A percentile compares a stretch with the other conserved stretches of the same genome.
phyloP scores from a whole-genome alignment of 2,329 filamentous ascomycete genomes.

The Hortaea werneckii region DNA sequence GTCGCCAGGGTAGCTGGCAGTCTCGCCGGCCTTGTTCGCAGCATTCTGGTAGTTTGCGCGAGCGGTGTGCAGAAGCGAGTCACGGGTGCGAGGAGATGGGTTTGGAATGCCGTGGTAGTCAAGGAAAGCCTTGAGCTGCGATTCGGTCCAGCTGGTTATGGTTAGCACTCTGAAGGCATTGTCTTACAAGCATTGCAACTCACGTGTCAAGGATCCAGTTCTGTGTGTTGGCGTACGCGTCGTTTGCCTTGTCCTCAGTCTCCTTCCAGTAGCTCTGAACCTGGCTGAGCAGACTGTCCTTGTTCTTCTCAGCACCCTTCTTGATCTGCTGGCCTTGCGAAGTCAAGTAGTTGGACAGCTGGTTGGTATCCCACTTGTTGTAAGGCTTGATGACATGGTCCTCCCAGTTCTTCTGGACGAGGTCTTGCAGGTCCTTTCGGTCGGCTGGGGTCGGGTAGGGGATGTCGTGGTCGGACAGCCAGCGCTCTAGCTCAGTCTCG shows the following conservation, averaged over 20 bases:
- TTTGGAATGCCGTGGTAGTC: conserved; percentile 80
- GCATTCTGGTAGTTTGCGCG: conserved; percentile 71
- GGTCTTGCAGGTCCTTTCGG: conserved; percentile 83
- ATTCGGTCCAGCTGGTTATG: conserved; percentile 68
- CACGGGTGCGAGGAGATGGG: conserved; percentile 77
- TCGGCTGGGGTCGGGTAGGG: conserved; percentile 84
- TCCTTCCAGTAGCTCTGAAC: conserved; percentile 70
- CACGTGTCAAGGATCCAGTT: conserved; percentile 87
- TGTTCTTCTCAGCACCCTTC: conserved; percentile 55
- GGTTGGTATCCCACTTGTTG: conserved; percentile 61
- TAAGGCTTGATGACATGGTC: conserved; percentile 64
- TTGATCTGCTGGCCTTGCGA: conserved; percentile 61
- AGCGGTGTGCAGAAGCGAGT: conserved; percentile 65
- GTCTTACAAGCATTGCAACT: conserved; percentile 12
- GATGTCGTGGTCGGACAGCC: conserved; percentile 85
- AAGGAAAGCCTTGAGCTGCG: conserved; percentile 83
- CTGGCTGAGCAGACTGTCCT: conserved; percentile 56
- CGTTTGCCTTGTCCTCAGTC: conserved; percentile 63
- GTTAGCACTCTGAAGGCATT: conserved; percentile 26
- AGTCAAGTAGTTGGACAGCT: conserved; percentile 58
- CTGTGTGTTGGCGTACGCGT: conserved; percentile 61
- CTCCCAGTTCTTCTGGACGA: conserved; percentile 89
- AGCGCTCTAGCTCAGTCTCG: conserved; percentile 91
- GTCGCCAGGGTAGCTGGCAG: conserved; percentile 77
- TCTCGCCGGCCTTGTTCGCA: conserved; percentile 67